Evolutionary conservation across 1,139 yeast species (phyloP).

Genomic region (Starmera stellimalicola): DNA sequence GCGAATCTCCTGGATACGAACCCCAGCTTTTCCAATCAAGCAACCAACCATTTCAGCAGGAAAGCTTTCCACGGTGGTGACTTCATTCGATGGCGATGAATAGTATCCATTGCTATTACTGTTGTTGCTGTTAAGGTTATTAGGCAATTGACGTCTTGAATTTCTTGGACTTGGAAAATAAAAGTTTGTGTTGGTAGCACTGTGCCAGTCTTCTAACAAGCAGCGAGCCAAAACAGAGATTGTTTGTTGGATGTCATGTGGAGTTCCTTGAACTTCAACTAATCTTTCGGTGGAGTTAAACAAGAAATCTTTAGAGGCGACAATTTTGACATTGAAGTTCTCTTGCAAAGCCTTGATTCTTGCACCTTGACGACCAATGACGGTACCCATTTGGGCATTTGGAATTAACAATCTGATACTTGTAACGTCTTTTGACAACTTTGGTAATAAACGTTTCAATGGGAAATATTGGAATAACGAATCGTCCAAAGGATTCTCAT

Average conservation of each 20-base stretch:
- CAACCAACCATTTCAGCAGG: constrained; percentile 89
- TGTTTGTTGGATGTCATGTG: constrained; percentile 51
- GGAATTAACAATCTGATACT: constrained; percentile 69
- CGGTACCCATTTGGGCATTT: constrained; percentile 83
- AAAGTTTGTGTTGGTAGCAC: constrained; percentile 54
- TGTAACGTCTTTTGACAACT: constrained; percentile 41
- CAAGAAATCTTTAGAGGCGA: constrained; percentile 78
- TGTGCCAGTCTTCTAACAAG: constrained; percentile 62
- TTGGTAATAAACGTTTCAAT: constrained; percentile 47
- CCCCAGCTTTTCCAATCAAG: constrained; percentile 78
- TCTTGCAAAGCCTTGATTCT: constrained; percentile 79
- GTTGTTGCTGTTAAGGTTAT: background rate
- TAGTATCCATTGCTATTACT: constrained; percentile 14
- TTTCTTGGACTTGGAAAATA: constrained; percentile 48
- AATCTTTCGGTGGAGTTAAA: constrained; percentile 82
- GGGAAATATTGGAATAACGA: constrained; percentile 44
- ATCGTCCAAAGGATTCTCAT: constrained; percentile 24
- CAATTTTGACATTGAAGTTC: constrained; percentile 63
- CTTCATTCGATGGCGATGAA: constrained; percentile 18
- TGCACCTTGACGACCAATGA: constrained; percentile 78
- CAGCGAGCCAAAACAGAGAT: constrained; percentile 61
- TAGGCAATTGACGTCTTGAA: constrained; percentile 5
- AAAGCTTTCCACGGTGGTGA: constrained; percentile 41
- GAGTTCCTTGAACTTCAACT: constrained; percentile 81
- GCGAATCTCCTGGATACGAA: constrained; percentile 81